Evolutionary conservation across 805 yeast genomes (phyloP).

Genomic region (Myxozyma monticola): DNA sequence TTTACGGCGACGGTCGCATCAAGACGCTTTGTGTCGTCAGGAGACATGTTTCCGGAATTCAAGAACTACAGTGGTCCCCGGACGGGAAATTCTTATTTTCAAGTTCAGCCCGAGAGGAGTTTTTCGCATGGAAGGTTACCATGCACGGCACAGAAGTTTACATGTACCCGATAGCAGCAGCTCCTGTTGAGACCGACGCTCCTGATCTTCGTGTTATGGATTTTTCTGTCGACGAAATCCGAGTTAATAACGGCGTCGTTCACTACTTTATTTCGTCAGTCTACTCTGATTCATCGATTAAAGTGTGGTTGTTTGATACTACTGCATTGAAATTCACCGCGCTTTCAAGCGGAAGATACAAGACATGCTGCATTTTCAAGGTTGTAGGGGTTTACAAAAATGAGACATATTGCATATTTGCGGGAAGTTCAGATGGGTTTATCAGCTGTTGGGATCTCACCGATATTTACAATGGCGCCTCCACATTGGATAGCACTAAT

Average conservation of each 20-base stretch:
- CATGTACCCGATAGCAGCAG: slow-evolving; percentile 50
- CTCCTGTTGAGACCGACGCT: slow-evolving; percentile 56
- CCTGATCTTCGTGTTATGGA: slow-evolving; percentile 94
- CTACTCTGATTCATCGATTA: slow-evolving; percentile 81
- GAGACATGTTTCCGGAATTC: slow-evolving; percentile 87
- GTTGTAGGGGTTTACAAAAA: slow-evolving; percentile 48
- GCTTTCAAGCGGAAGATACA: slow-evolving; percentile 54
- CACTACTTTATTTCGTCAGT: slow-evolving; percentile 61
- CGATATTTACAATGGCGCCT: not conserved
- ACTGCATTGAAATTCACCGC: slow-evolving; percentile 44
- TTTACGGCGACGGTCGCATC: slow-evolving; percentile 45
- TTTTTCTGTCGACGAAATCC: slow-evolving; percentile 49
- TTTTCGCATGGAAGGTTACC: slow-evolving; percentile 71
- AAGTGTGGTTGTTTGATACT: slow-evolving; percentile 44
- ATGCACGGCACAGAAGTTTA: slow-evolving; percentile 44
- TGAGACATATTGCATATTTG: slow-evolving; percentile 44
- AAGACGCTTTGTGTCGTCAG: slow-evolving; percentile 61
- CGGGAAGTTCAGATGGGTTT: slow-evolving; percentile 83
- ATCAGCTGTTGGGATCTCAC: slow-evolving; percentile 59
- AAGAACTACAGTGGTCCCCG: slow-evolving; percentile 56
- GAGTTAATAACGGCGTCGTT: slow-evolving; percentile 15
- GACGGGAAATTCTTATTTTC: slow-evolving; percentile 48
- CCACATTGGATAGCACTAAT: too few species aligned
- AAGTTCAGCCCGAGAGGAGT: slow-evolving; percentile 75
- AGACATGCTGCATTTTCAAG: slow-evolving; percentile 75